Conservation (phyloP, 2,329 filamentous ascomycete species). For the Chrysoporthe puriensis region DNA sequence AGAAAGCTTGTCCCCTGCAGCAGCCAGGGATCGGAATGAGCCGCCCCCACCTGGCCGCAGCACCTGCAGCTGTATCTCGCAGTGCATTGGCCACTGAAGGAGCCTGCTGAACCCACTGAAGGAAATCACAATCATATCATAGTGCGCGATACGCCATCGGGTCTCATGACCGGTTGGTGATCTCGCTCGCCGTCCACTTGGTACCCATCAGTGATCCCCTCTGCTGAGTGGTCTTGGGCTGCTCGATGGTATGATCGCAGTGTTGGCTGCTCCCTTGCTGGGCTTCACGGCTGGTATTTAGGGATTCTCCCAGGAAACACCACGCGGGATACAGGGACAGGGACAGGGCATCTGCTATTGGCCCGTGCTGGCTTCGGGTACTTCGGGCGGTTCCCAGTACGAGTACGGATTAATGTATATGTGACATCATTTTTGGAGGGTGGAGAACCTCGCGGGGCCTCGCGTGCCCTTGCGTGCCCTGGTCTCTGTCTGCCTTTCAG, state of each 20-base stretch:
- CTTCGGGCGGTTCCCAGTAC: not conserved
- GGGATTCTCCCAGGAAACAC: not conserved
- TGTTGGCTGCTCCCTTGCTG: not conserved
- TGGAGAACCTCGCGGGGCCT: not conserved
- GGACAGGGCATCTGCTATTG: not conserved
- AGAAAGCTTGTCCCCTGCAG: constrained; percentile 11
- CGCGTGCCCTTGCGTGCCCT: not conserved
- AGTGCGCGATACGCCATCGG: not conserved
- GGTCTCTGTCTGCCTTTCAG: not conserved
- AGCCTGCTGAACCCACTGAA: constrained; percentile 6
- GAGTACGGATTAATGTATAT: not conserved
- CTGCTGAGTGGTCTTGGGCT: not conserved
- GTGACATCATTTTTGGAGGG: constrained; percentile 1
- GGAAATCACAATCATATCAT: constrained; percentile 6
- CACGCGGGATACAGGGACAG: not conserved
- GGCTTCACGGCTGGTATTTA: not conserved
- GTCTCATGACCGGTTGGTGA: not conserved
- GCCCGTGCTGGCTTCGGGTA: not conserved
- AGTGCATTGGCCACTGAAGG: constrained; percentile 16
- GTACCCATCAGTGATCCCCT: too few relatives aligned
- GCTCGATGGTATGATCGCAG: not conserved
- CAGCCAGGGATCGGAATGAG: not conserved
- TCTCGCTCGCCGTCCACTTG: not conserved
- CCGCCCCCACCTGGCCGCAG: constrained; percentile 4
- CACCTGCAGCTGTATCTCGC: constrained; percentile 5